Evolutionary conservation across 257 asterid species (phyloP).

Genomic region (Solanum dulcamara): DNA sequence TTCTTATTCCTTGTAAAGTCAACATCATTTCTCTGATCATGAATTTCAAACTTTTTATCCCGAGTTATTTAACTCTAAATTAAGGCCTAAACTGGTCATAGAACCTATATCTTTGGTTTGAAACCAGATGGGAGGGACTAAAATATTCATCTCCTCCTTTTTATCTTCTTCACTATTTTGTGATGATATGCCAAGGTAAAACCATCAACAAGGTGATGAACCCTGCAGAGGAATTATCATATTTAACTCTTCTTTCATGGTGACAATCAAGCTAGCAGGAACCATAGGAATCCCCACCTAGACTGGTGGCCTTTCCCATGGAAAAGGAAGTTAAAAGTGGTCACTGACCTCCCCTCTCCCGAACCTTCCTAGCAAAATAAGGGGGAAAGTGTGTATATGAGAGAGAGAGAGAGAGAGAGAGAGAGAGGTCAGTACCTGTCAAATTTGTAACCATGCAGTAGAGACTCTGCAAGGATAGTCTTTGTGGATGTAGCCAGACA

Average conservation of each 20-base stretch:
- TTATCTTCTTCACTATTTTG: neutral
- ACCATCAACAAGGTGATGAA: neutral
- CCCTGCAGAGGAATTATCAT: neutral
- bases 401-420: neutral
- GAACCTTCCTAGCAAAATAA: neutral
- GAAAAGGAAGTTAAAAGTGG: neutral
- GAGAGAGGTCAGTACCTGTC: slow-evolving; percentile 19
- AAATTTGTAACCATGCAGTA: slow-evolving; percentile 39
- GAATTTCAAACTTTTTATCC: neutral
- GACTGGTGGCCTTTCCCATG: neutral
- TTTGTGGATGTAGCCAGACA: slow-evolving; percentile 45
- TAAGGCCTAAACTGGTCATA: neutral
- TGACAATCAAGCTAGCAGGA: neutral
- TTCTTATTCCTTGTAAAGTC: neutral
- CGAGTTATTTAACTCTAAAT: neutral
- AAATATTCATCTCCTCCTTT: neutral
- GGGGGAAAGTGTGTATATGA: neutral
- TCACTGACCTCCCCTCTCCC: neutral
- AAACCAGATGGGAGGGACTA: neutral
- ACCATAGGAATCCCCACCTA: neutral
- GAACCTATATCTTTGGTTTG: neutral
- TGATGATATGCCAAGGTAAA: neutral
- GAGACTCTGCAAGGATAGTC: slow-evolving; percentile 40
- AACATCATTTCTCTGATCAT: neutral
- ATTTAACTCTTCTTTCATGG: neutral